Evolutionary conservation across 257 asterid genomes (phyloP), one percentile per base, ranked within the genome.

Genomic region (Solanum chmielewskii): DNA sequence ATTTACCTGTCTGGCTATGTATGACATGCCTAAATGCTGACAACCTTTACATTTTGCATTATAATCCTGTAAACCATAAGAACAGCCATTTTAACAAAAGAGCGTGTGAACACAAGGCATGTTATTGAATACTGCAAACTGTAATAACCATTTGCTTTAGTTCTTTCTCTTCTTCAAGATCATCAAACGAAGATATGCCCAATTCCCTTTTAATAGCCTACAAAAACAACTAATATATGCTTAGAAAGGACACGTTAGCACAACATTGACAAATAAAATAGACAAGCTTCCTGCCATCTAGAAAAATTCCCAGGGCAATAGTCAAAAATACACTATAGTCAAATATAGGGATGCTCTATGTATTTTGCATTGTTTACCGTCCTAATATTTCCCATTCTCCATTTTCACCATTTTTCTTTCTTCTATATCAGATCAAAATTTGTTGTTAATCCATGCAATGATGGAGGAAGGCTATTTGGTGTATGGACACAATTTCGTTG

Each of bases 1-100:
- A 62, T 62, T 74, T 88, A 94, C 99, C 97, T 97, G 98, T 93
- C 98, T 91, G 23, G 98, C 96, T 80, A 94, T 93, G 27, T 95
- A 95, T 83, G 97, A 92, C 93, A 95, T 41, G 85, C 99, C 98
- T 92, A 95, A 49, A 91, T 94, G 97, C 37, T 92, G 96, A 92
- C 99, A 97, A 47, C 90, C 92, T 93, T 84, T 95, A 92, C 98
- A 97, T 92, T 97, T 94, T 87, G 98, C 97, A 71, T 97, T 95
- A 90, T 94, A 92, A 88, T 95, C 98, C 98, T 97, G 89, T 87
- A 70, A 77, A 87, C 21, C 77, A 83, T 77, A 39, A 66, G 35
- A 86, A 41, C 64, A 86, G n/a, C 5, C 25, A 80, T 25, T 45
- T 33, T 88, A 37, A 18, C 9, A 27, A 21, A 68, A 83, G 39